Base-by-base conservation (phyloP, 2,329 filamentous ascomycete species). In the Hortaea werneckii region DNA sequence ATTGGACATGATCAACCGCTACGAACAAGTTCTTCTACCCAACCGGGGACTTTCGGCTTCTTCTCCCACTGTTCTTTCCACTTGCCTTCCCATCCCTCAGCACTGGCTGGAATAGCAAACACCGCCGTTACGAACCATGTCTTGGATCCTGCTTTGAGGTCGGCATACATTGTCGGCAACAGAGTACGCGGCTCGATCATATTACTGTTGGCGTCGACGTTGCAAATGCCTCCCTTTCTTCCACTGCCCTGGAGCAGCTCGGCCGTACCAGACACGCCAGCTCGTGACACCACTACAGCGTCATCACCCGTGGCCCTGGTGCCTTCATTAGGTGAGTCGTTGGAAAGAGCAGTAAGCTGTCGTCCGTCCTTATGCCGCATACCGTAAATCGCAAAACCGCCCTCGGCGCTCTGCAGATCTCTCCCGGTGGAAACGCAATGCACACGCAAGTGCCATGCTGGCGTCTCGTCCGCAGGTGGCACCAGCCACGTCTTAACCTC, bases 181-280 rank as follows among this genome's bases (percentile, higher is more conserved):
- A 83, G 73, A 4, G 82, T 87, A 48, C 85, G 70, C 48, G 80
- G 79, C 66, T 87, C 80, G 2, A 87, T 72, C 30, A 89, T 66
- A 64, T 89, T 89, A 41, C 81, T 84, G 66, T 89, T 88, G 5
- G 85, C 83, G 60, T 89, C 85, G 8, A 83, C 82, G 47, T 87
- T 80, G 41, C 88, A 78, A 27, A 87, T 70, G 59, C 76, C 80
- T 20, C 20, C 3, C 44, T 64, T 66, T 13, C 82, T 9, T 57
- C 50, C 13, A 50, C 56, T n/a, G 45, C 43, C 42, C 5, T 63
- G 54, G 35, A 75, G 48, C 45, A 76, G 47, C 47, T 76, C 74
- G 4, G 64, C 62, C 9, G 77, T 73, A 0, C 74, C 8, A 69
- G 73, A 3, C 65, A 58, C 0, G 73, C 74, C 3, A 73, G 67